Evolutionary conservation across 2,329 filamentous ascomycete species (phyloP), one percentile per base, ranked within the genome.

Genomic region (Coniochaeta prunicola): DNA sequence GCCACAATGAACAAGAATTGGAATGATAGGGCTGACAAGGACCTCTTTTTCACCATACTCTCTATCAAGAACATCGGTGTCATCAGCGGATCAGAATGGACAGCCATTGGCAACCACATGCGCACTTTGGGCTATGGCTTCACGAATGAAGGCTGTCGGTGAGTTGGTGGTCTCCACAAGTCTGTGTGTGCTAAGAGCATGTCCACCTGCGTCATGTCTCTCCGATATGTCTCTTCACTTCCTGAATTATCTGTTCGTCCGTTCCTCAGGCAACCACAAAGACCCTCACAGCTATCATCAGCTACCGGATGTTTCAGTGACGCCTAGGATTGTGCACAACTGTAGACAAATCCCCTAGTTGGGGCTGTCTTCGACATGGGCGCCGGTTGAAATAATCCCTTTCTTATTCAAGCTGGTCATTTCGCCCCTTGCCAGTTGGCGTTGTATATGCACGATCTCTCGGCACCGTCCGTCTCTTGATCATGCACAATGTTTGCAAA

Each of bases 131-230:
- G 83, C 58, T 85, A 86, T 65, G 81, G 81, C 70, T 85, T 86
- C 69, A 85, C 83, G 19, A 85, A 86, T 74, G 82, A 86, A 68
- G 83, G 83, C 64, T 85, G 83, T 64, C 81, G 83, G 82, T 85
- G 73, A 74, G 82, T 80, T 55, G 56, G 6, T 17, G 30, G 21
- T 50, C 45, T 50, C 45, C 45, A 50, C 45, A n/a, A n/a, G 21
- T 50, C 21, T 50, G 21, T 8, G 40, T 38, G 9, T 10, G 40
- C 19, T 21, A 12, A 5, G 24, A 24, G 5, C 2, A 24, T 45
- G n/a, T n/a, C n/a, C n/a, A 45, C 40, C 13, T 45, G 8, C 10
- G 10, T 45, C 19, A 12, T 24, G 40, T 45, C n/a, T 45, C 40
- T 17, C 24, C 19, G 10, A 45, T 15, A 24, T 50, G 24, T 26